phyloP scores from a whole-genome alignment of 202 grass and related monocot genomes.

The Dendrocalamus latiflorus region DNA sequence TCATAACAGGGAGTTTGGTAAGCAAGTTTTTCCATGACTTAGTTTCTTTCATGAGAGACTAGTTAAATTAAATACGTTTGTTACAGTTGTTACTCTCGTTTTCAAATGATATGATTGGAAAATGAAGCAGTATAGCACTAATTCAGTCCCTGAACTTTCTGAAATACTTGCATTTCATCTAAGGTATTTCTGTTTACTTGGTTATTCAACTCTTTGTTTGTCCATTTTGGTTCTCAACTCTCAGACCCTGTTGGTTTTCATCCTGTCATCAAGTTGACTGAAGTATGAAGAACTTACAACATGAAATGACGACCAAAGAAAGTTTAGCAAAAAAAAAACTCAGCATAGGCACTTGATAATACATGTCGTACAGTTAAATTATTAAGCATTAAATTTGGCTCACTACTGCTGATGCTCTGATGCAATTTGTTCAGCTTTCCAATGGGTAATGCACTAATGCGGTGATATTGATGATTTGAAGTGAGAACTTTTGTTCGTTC shows the following conservation, averaged over 20 bases:
- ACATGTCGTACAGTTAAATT: too few relatives aligned
- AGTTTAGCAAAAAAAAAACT: background rate
- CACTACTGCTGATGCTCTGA: background rate
- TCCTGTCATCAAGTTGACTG: background rate
- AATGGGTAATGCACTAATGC: background rate
- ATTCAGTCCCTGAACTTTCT: too few relatives aligned
- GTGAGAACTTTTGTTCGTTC: conserved; percentile 38
- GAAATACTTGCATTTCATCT: background rate
- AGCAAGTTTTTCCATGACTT: background rate
- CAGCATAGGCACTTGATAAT: too few relatives aligned
- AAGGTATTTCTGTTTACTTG: background rate
- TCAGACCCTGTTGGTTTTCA: background rate
- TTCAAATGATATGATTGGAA: background rate
- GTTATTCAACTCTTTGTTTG: background rate
- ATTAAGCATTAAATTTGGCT: background rate
- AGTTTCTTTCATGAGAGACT: background rate
- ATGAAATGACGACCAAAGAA: background rate
- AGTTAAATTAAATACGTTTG: background rate
- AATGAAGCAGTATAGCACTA: background rate
- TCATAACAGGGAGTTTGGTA: conserved; percentile 91
- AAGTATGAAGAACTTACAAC: background rate
- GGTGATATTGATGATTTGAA: conserved; percentile 19
- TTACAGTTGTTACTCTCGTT: background rate
- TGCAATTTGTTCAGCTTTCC: background rate
- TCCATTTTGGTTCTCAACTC: background rate